Evolutionary conservation across 1,284 basidiomycete species (phyloP), one percentile per base, ranked within the genome.

Genomic region (Ceratobasidium sp.): DNA sequence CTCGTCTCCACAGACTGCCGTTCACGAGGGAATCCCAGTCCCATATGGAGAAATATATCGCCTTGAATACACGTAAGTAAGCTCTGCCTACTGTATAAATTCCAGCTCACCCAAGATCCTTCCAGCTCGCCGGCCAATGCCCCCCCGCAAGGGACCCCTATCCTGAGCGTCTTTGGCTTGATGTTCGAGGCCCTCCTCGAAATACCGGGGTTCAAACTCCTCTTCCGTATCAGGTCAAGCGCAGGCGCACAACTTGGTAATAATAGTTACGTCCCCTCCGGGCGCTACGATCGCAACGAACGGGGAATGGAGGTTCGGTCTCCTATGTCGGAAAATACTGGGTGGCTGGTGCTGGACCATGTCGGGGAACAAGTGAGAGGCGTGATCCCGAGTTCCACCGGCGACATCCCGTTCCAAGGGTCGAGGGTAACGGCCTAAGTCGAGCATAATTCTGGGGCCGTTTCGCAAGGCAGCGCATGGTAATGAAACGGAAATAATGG

Each of bases 41-140:
- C 6, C 18, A 33, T 50, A 20, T n/a, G 50, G 48, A n/a, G 46
- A 46, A 18, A 48, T n/a, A 12, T 67, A 67, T 52, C 41, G 23
- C 12, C 41, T 67, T 14, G 30, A 48, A 27, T 67, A 44, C 65
- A 67, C 44, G 65, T 67, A 67, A n/a, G 65, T 67, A 23, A 16
- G 52, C 52, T 20, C 23, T 3, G 46, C 50, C 3, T 5, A 20
- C 2, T 27, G 33, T 12, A 33, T 44, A n/a, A 41, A 38, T 65
- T 14, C 33, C 16, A 6, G 7, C 20, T 65, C 18, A 46, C 30
- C 20, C 33, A 8, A 23, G 30, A 6, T 8, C 16, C 16, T 33
- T 23, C 16, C 62, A 44, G 20, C 18, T 44, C 38, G 30, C 7
- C 59, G 38, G 38, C 10, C 38, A 41, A 41, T 41, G 10, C 38